Base-by-base conservation (phyloP, 805 yeast species). In the Starmera caribaea region DNA sequence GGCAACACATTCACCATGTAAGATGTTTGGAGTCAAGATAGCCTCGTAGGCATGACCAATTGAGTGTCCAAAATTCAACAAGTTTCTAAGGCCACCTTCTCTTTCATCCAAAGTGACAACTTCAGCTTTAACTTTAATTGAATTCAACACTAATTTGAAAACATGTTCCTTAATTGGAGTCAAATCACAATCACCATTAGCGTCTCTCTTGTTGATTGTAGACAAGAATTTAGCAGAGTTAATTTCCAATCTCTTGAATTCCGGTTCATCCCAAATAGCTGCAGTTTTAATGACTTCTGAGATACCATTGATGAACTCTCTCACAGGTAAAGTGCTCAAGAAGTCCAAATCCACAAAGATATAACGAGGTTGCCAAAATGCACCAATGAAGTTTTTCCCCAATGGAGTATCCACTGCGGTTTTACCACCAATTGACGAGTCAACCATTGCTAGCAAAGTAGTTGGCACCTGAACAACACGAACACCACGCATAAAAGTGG, bases 1-100 rank as follows among this genome's bases (percentile, higher is more conserved):
- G n/a, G 97, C 73, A n/a, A 92, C 98, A 72, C 98, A 92, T 63
- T 92, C 98, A 44, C 98, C 98, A 55, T 92, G 98, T 35, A 92
- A 71, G 17, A 95, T 92, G 60, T 89, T 87, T 8, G 98, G 98
- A 4, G 97, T 89, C 45, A 92, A 69, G 30, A 92, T 79, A n/a
- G 98, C 97, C 66, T 92, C 98, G 48, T 83, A 88, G 16, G 98
- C 98, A 60, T 92, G 98, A 35, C 98, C 98, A 52, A 92, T 89
- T 26, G 96, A 76, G 61, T 92, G 98, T 30, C 98, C 98, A 57
- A 90, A 92, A 63, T 92, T 92, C 44, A 92, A 71, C 47, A 92
- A 65, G 61, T 92, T 92, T 63, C 98, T 75, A 48, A 92, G 71
- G 4, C 96, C 92, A 37, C 96, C 87, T 62, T 92, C 98, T 54